phyloP scores from a whole-genome alignment of 768 basidiomycete species.

The Mycena belliarum region DNA sequence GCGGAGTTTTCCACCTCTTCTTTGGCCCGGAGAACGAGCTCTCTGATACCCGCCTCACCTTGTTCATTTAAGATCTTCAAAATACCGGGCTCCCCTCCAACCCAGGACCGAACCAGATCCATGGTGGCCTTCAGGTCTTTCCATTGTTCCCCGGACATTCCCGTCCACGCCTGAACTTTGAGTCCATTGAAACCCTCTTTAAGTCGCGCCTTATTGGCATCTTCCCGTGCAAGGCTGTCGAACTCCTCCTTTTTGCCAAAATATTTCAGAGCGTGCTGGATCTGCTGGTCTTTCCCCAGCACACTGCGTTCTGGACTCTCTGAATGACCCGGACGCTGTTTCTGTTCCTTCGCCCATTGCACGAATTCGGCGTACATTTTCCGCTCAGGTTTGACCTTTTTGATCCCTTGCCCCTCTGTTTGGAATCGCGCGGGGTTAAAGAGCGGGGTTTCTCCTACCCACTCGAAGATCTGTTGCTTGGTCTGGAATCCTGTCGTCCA shows the following conservation, averaged over 20 bases:
- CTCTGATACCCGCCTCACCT: conserved; percentile 26
- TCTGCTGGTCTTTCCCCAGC: conserved; percentile 25
- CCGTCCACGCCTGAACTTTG: conserved; percentile 56
- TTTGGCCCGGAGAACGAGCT: conserved; percentile 38
- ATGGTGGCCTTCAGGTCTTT: conserved; percentile 50
- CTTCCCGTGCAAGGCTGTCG: conserved; percentile 36
- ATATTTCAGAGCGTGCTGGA: conserved; percentile 48
- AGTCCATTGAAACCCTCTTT: conserved; percentile 52
- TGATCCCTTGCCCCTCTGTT: conserved; percentile 36
- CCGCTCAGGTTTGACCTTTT: conserved; percentile 48
- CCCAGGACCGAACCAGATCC: conserved; percentile 45
- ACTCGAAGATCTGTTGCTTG: conserved; percentile 55
- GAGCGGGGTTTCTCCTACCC: conserved; percentile 55
- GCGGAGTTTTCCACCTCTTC: conserved; percentile 29
- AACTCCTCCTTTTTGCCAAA: conserved; percentile 55
- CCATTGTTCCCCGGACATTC: conserved; percentile 41
- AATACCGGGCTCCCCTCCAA: conserved; percentile 51
- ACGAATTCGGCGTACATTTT: conserved; percentile 64
- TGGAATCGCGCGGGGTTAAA: conserved; percentile 47
- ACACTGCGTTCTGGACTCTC: conserved; percentile 6
- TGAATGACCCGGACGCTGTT: background rate
- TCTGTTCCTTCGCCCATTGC: conserved; percentile 41
- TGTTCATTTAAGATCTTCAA: conserved; percentile 29
- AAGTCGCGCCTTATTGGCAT: conserved; percentile 31
- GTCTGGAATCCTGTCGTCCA: conserved; percentile 59